phyloP scores from a whole-genome alignment of 2,329 filamentous ascomycete species.

The Penicillium sp. region DNA sequence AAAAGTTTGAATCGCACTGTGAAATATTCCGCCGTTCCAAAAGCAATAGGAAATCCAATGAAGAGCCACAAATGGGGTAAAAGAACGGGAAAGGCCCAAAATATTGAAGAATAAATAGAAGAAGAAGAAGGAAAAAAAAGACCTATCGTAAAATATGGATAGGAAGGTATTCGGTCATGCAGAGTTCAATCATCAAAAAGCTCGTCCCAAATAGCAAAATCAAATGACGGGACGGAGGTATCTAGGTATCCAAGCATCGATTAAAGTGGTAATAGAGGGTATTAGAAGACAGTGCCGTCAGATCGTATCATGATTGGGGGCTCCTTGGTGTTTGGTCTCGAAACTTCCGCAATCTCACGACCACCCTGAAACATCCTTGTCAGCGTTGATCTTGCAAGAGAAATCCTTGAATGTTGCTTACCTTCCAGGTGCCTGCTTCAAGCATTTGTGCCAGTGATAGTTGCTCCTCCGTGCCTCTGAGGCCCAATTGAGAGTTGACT shows the following conservation, averaged over 20 bases:
- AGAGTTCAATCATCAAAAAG: constrained; percentile 29
- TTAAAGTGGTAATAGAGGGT: constrained; percentile 23
- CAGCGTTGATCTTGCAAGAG: constrained; percentile 18
- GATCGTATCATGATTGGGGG: constrained; percentile 95
- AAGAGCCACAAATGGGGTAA: neutral
- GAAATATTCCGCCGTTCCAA: neutral
- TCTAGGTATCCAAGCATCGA: constrained; percentile 30
- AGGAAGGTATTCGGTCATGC: constrained; percentile 7
- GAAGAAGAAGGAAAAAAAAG: constrained; percentile 7
- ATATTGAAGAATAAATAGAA: neutral
- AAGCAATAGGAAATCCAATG: neutral
- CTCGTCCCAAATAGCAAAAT: constrained; percentile 18
- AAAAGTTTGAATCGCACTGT: neutral
- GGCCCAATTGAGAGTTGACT: constrained; percentile 65
- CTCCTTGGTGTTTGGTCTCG: constrained; percentile 91
- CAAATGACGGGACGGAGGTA: neutral
- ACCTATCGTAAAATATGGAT: constrained; percentile 5
- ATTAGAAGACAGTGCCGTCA: constrained; percentile 91
- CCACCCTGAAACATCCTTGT: constrained; percentile 63
- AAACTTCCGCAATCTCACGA: constrained; percentile 92
- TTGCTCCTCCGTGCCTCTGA: constrained; percentile 64
- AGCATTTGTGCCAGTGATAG: constrained; percentile 83
- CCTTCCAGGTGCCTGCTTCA: constrained; percentile 98
- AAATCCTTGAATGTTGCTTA: constrained; percentile 45
- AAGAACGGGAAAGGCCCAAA: constrained; percentile 5